Evolutionary conservation across 441 rosid genomes (phyloP).

Genomic region (Mallotus repandus): DNA sequence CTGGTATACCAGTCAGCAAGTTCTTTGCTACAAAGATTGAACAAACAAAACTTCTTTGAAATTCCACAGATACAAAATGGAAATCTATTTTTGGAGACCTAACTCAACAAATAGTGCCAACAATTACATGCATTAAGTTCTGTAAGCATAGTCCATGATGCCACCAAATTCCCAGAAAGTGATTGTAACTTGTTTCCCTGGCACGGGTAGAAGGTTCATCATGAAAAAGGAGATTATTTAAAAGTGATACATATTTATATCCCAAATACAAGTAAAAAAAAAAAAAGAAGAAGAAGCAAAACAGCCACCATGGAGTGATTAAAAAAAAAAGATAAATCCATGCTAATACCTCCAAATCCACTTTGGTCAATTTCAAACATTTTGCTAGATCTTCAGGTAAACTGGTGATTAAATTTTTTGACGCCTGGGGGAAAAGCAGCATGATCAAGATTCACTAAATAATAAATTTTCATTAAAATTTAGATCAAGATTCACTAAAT

Average conservation of each 20-base stretch:
- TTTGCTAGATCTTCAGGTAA: constrained; percentile 71
- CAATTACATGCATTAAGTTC: constrained; percentile 85
- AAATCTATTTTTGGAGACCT: not conserved
- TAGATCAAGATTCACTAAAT: not conserved
- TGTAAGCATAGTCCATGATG: constrained; percentile 71
- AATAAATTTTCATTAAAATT: not conserved
- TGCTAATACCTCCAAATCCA: constrained; percentile 73
- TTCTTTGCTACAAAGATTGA: constrained; percentile 62
- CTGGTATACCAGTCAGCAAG: constrained; percentile 64
- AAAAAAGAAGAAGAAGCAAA: constrained; percentile 8
- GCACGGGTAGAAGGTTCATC: constrained; percentile 23
- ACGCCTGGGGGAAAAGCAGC: constrained; percentile 45
- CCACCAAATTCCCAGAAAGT: constrained; percentile 57
- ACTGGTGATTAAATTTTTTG: constrained; percentile 62
- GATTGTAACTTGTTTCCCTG: constrained; percentile 81
- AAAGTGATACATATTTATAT: not conserved
- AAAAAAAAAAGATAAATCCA: constrained; percentile 5
- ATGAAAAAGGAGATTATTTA: not conserved
- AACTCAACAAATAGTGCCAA: constrained; percentile 10
- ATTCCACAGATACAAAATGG: constrained; percentile 2
- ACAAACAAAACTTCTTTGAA: not conserved
- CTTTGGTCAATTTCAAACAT: constrained; percentile 68
- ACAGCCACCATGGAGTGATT: constrained; percentile 1
- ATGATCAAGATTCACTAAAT: not conserved
- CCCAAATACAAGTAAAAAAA: not conserved